Conservation (phyloP, 2,329 filamentous ascomycete genomes). For the Cladophialophora chaetospira region DNA sequence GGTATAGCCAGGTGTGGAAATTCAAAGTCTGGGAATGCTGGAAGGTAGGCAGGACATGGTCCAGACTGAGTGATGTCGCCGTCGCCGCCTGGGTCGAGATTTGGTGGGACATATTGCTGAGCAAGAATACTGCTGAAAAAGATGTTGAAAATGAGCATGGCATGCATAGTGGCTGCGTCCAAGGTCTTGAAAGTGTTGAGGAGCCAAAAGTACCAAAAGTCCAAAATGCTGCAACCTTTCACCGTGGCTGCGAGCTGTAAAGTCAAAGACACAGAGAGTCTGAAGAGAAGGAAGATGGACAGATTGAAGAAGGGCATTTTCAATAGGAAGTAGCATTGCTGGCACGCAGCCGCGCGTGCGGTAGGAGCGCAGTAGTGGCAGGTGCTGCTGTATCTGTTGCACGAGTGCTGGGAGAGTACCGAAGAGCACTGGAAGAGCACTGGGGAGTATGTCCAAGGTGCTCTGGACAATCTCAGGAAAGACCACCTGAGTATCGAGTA, state of each 20-base stretch:
- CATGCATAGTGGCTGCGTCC: not conserved
- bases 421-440: too few species aligned
- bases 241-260: not conserved
- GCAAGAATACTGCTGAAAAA: not conserved
- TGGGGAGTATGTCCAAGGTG: not conserved
- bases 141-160: not conserved
- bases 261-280: not conserved
- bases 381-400: not conserved
- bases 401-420: not conserved
- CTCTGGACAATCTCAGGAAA: not conserved
- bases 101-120: not conserved
- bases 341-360: not conserved
- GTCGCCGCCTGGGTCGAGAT: not conserved
- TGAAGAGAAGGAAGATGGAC: not conserved
- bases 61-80: constrained; percentile 5
- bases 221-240: not conserved
- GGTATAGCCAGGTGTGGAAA: constrained; percentile 66
- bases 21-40: constrained; percentile 47
- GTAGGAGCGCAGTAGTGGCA: not conserved
- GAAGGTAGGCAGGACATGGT: constrained; percentile 48
- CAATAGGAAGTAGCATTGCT: not conserved
- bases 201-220: not conserved
- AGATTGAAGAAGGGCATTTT: not conserved
- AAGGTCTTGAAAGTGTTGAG: not conserved
- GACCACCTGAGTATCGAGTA: constrained; percentile 1